Base-by-base conservation (phyloP, 2,329 filamentous ascomycete species). In the Aspergillus melleus region DNA sequence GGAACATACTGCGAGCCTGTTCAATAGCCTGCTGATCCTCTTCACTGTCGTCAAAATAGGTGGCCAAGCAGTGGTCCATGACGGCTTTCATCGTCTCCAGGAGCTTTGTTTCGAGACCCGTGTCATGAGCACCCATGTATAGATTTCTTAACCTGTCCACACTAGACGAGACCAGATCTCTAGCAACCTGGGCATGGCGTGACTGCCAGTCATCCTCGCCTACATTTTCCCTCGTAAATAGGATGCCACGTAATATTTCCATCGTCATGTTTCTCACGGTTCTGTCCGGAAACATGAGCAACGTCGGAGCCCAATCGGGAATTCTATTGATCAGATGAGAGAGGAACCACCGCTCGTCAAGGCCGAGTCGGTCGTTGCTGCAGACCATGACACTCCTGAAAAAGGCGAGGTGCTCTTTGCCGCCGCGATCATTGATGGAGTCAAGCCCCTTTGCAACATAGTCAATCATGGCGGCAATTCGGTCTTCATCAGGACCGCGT, bases 341-440 rank as follows among this genome's bases (percentile, higher is more conserved):
- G 47, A 64, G 64, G 64, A 78, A 79, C 67, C 72, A 75, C 16
- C 63, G 58, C 10, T 73, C 67, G 26, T 70, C 64, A 53, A 77
- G 65, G 2, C 65, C 68, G n/a, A 77, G 66, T 12, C 70, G 68
- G 5, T 75, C 69, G 56, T 81, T 81, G 24, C 70, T 69, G 22
- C 73, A 57, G n/a, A 67, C 79, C 49, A 84, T 77, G n/a, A 89
- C 73, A 52, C 76, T 77, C 42, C 78, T 79, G 67, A 90, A 79
- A 64, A 83, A 84, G 2, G 74, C 72, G 14, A 83, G 70, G 65
- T 83, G 81, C 59, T 83, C 81, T 55, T 71, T 68, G 24, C 80
- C 80, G 36, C 80, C 82, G 55, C 77, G 77, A 26, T 76, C 73
- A 42, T 79, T 79, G 58, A 84, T 81, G 5, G 80, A 79, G 6